These are phyloP conservation scores for Zygotorulaspora mrakii DNA, from an alignment of 1,139 yeast genomes.

Conservation along the genomic window DNA sequence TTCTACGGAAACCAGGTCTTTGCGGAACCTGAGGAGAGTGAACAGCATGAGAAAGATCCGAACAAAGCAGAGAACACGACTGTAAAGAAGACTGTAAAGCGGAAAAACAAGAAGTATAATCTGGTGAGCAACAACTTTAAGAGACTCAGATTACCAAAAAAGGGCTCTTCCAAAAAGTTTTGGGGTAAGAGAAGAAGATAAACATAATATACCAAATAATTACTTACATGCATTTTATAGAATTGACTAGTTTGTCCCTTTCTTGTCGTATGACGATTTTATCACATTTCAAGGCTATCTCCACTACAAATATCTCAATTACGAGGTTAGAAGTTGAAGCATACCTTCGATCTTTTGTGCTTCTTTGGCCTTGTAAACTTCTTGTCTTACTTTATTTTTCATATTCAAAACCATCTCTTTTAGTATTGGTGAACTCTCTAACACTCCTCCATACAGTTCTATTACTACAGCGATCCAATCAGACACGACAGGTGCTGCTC, in stretches of 20 bases:
- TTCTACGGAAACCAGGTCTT: constrained; percentile 19
- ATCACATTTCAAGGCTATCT: background rate
- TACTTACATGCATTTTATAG: constrained; percentile 4
- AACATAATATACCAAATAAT: background rate
- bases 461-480: constrained; percentile 81
- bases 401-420: constrained; percentile 66
- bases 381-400: constrained; percentile 57
- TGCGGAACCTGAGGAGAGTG: constrained; percentile 12
- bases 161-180: constrained; percentile 18
- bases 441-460: constrained; percentile 69
- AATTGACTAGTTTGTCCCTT: background rate
- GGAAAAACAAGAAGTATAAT: constrained; percentile 33
- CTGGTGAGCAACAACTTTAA: constrained; percentile 37
- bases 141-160: constrained; percentile 32
- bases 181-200: constrained; percentile 21
- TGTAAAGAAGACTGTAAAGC: constrained; percentile 11
- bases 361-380: constrained; percentile 75
- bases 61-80: constrained; percentile 8
- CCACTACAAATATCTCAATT: constrained; percentile 4
- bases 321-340: constrained; percentile 70
- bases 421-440: constrained; percentile 74
- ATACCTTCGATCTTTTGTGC: constrained; percentile 90
- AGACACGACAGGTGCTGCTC: constrained; percentile 69
- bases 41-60: constrained; percentile 4
- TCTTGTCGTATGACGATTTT: no score